Percentiles rank a stretch among this genome's conserved stretches.
Conservation (phyloP, 345 rosid species). For the Trapa bicornis region DNA sequence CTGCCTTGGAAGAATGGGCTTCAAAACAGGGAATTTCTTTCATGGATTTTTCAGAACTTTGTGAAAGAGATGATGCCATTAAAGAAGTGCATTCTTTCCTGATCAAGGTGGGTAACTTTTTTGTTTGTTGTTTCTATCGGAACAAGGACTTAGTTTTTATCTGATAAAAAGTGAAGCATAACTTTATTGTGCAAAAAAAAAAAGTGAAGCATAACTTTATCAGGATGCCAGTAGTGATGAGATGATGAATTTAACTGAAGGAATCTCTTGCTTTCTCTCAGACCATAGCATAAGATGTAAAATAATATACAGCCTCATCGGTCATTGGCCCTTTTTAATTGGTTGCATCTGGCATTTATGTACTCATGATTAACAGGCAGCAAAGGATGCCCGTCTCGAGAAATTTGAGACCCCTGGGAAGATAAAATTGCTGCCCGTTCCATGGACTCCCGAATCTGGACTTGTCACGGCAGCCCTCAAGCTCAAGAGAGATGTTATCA, state of each 20-base stretch:
- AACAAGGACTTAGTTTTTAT: too few relatives aligned
- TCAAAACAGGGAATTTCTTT: conserved; percentile 47
- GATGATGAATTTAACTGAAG: not conserved
- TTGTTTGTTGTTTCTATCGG: too few relatives aligned
- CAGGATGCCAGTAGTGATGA: not conserved
- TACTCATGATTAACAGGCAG: conserved; percentile 33
- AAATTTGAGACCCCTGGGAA: conserved; percentile 90
- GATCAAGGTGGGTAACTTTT: conserved; percentile 33
- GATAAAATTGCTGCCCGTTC: conserved; percentile 55
- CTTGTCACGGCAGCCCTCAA: conserved; percentile 11
- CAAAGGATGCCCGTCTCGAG: conserved; percentile 57
- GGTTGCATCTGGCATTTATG: not conserved
- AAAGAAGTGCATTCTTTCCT: conserved; percentile 75
- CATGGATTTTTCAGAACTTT: conserved; percentile 43
- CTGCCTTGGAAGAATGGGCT: conserved; percentile 70
- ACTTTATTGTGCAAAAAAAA: too few relatives aligned
- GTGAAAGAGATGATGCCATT: conserved; percentile 44
- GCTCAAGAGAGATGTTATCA: conserved; percentile 2
- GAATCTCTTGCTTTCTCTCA: not conserved
- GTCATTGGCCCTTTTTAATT: not conserved
- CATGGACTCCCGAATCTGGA: conserved; percentile 97
- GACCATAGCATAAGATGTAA: not conserved
- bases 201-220: too few relatives aligned
- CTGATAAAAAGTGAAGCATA: too few relatives aligned
- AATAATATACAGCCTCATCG: not conserved